Evolutionary conservation across 148 eudicot species (phyloP), one percentile per base, ranked within the genome.

Genomic region (Camellia lanceoleosa): DNA sequence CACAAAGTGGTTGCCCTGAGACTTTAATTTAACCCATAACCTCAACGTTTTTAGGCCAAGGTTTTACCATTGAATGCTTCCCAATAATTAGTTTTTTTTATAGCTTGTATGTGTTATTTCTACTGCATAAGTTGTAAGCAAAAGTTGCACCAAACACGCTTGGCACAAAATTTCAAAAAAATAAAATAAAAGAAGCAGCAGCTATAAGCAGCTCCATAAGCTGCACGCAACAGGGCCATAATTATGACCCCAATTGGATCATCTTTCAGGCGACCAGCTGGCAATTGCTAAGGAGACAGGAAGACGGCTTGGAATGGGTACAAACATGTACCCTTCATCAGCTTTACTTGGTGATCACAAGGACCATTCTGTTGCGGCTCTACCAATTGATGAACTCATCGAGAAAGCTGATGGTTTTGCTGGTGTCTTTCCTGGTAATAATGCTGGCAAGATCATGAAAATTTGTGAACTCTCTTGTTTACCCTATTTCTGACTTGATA

Each of bases 271-370:
- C 44, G 98, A 93, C 74, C 98, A 93, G 81, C 87, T 93, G 62
- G 98, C 95, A 9, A 93, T 93, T 63, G 98, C 82, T n/a, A 93
- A 93, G 79, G 98, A 93, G 82, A 93, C 98, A 5, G 98, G 98
- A 71, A 90, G 98, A 70, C 84, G 98, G 41, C 92, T 93, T 2
- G 98, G 98, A 43, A 93, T 93, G 97, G 97, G 97, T 19, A 89
- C 90, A 55, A 93, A 93, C 83, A 93, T 93, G 97, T 93, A 93
- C 59, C 98, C 98, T 30, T 91, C 98, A 8, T 90, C 98, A 3
- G 67, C 88, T 55, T 85, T 93, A 71, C 87, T 93, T 41, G 92
- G 94, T 0, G 89, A 89, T 11, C 82, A 78, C 19, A 89, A 80
- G 78, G 87, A 84, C 4, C 75, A 68, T 2, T 52, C 86, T 30